Evolutionary conservation across 2,329 filamentous ascomycete species (phyloP).

Genomic region (Colletotrichum liriopes): DNA sequence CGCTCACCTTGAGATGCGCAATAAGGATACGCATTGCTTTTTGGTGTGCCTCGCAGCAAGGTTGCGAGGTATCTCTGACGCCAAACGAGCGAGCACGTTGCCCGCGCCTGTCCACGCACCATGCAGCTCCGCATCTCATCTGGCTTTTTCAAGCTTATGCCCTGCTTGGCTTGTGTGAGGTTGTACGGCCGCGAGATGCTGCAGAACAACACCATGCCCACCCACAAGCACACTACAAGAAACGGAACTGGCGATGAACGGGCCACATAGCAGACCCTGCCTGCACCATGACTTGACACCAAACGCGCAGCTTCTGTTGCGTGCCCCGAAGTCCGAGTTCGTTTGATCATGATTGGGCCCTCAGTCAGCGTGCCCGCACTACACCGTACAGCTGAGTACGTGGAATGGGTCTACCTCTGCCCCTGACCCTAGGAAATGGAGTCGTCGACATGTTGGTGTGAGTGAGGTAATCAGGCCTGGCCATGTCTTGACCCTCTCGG

Average conservation of each 20-base stretch:
- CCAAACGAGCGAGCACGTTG: constrained; percentile 1
- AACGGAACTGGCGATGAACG: constrained; percentile 15
- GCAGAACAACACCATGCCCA: constrained; percentile 4
- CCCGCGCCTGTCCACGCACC: neutral
- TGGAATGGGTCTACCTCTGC: neutral
- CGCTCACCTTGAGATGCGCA: constrained; percentile 1
- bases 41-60: neutral
- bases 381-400: neutral
- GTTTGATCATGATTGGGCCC: constrained; percentile 25
- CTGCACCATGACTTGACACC: constrained; percentile 29
- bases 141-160: neutral
- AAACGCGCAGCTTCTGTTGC: constrained; percentile 31
- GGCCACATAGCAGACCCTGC: constrained; percentile 25
- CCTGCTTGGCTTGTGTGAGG: constrained; percentile 11
- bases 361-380: neutral
- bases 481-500: constrained; percentile 6
- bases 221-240: constrained; percentile 1
- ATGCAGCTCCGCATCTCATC: constrained; percentile 8
- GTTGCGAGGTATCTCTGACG: neutral
- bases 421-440: constrained; percentile 18
- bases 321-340: constrained; percentile 27
- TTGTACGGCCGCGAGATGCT: constrained; percentile 9
- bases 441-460: constrained; percentile 5
- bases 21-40: neutral
- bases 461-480: constrained; percentile 16